Conservation (phyloP, 805 yeast genomes). For the Sugiyamaella chiloensis region DNA sequence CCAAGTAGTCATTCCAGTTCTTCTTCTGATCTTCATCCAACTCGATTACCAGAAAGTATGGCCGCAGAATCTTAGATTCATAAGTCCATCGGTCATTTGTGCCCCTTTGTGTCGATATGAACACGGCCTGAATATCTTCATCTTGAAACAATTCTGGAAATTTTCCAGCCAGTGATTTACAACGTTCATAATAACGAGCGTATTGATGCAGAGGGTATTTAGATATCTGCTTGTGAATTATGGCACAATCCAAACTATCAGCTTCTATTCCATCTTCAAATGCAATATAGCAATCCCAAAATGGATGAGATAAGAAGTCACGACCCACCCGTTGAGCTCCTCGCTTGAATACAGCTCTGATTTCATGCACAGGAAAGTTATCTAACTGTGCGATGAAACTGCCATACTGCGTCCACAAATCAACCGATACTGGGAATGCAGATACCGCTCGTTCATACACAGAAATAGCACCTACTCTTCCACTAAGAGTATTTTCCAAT, state of each 20-base stretch:
- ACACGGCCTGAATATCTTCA: constrained; percentile 30
- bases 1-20: constrained; percentile 65
- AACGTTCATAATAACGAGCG: constrained; percentile 63
- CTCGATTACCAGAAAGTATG: constrained; percentile 53
- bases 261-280: constrained; percentile 49
- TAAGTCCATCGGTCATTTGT: constrained; percentile 69
- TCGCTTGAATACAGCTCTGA: constrained; percentile 37
- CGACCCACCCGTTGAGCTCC: constrained; percentile 57
- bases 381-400: constrained; percentile 19
- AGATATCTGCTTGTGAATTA: constrained; percentile 35
- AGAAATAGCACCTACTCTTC: constrained; percentile 23
- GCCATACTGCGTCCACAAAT: constrained; percentile 31
- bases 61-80: constrained; percentile 63
- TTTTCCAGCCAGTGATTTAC: constrained; percentile 16
- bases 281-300: constrained; percentile 78
- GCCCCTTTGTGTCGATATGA: constrained; percentile 45
- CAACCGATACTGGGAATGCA: constrained; percentile 33
- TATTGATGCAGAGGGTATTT: constrained; percentile 80
- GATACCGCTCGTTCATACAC: constrained; percentile 37
- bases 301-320: constrained; percentile 69
- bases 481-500: constrained; percentile 21
- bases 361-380: constrained; percentile 6
- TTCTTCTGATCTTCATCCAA: constrained; percentile 44
- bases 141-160: constrained; percentile 17
- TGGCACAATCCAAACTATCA: constrained; percentile 37